Evolutionary conservation across 108 stramenopile species (phyloP), one percentile per base, ranked within the genome.

Genomic region (Pseudonitzschia multiseries): DNA sequence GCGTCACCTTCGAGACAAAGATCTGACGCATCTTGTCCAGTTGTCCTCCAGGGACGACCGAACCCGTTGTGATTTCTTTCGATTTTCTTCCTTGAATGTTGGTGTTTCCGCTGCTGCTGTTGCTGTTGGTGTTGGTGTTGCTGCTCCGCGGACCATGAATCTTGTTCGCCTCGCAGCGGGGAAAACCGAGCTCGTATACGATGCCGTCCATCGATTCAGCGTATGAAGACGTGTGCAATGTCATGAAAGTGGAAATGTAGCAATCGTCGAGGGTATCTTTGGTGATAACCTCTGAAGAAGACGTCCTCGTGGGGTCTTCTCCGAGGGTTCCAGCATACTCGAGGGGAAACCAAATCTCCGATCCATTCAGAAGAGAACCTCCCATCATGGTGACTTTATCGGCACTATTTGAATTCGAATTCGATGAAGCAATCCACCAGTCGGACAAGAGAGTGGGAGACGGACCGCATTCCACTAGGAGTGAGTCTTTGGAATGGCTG

Each of bases 301-400:
- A 48, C 2, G 12, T 48, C 18, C 13, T 48, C 46, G 13, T 14
- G 13, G 46, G 46, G 12, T 48, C 46, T 18, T 48, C 46, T 18
- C 46, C 46, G 9, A 59, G 29, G 57, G 57, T 59, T 27, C 57
- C 57, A 9, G 29, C 57, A 59, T 15, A 31, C 26, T 28, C 12
- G 14, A 59, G 14, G 4, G 57, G 57, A 27, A 59, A 59, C 24
- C 24, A 59, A 59, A 31, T 59, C 27, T 28, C 0, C 0, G 57
- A 59, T 59, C 57, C 57, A 14, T 59, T 59, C 15, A n/a, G 17
- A 59, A 59, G 57, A 26, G 15, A 31, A 15, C 57, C 57, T 13
- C 57, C 57, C 57, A 59, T 59, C 29, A 59, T 59, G 8, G 14
- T 59, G 0, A 15, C 29, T 1, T 59, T n/a, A 15, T 59, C 57